Conservation (phyloP, 768 basidiomycete species). For the Leccinum uliginosum region DNA sequence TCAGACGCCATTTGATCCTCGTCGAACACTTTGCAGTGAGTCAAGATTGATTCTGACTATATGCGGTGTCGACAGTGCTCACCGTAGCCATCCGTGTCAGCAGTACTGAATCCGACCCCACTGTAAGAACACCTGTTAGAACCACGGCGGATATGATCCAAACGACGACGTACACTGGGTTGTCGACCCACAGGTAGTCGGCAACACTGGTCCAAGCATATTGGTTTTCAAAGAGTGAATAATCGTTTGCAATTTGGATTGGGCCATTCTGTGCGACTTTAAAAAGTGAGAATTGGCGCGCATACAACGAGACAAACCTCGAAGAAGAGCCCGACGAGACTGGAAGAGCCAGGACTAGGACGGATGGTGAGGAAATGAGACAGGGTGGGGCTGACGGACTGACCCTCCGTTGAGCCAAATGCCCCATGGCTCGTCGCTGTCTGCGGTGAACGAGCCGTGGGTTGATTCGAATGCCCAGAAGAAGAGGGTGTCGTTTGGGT, state of each 20-base stretch:
- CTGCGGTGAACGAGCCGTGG: constrained; percentile 50
- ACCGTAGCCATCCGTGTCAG: constrained; percentile 60
- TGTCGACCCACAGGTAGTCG: constrained; percentile 72
- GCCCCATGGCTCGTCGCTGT: constrained; percentile 54
- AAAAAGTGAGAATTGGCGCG: neutral
- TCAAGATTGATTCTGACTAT: neutral
- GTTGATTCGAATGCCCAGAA: constrained; percentile 60
- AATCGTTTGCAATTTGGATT: constrained; percentile 51
- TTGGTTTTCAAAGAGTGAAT: constrained; percentile 45
- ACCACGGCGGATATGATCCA: neutral
- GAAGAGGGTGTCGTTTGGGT: constrained; percentile 64
- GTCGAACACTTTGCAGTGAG: constrained; percentile 39
- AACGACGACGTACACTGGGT: constrained; percentile 48
- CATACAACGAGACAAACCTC: constrained; percentile 42
- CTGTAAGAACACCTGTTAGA: constrained; percentile 25
- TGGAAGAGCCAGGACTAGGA: constrained; percentile 63
- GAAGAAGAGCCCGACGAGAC: constrained; percentile 58
- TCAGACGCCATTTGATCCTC: constrained; percentile 63
- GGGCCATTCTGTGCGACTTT: constrained; percentile 56
- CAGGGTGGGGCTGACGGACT: constrained; percentile 12
- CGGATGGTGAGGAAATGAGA: neutral
- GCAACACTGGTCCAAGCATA: constrained; percentile 57
- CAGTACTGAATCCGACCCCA: constrained; percentile 62
- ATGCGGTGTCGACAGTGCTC: constrained; percentile 9
- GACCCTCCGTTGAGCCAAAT: constrained; percentile 76